Conservation (phyloP, 2,329 filamentous ascomycete genomes). For the Gnomoniopsis smithogilvyi region DNA sequence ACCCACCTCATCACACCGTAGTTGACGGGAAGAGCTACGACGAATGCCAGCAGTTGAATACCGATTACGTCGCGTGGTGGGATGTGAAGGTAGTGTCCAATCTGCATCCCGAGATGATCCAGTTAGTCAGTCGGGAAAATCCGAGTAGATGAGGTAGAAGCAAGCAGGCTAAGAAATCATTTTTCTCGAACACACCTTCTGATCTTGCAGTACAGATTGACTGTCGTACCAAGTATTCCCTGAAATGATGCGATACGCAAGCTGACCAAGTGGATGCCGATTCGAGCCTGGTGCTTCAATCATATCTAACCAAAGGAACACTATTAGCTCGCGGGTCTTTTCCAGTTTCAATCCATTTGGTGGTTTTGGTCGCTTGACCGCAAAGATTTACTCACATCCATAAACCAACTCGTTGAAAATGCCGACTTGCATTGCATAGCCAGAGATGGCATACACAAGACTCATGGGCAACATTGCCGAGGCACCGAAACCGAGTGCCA, state of each 20-base stretch:
- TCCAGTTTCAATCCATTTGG: too few relatives aligned
- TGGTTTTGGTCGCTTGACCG: too few relatives aligned
- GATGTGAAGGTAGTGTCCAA: constrained; percentile 19
- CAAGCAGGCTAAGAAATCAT: not conserved
- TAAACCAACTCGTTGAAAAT: constrained; percentile 21
- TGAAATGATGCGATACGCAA: constrained; percentile 20
- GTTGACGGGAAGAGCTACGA: constrained; percentile 20
- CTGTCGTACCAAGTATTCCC: constrained; percentile 21
- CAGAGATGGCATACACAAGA: constrained; percentile 20
- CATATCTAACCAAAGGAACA: constrained; percentile 11
- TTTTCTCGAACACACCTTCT: constrained; percentile 11
- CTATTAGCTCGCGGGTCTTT: too few relatives aligned
- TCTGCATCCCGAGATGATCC: not conserved
- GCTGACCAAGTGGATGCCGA: constrained; percentile 18
- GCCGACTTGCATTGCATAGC: constrained; percentile 20
- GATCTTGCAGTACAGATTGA: constrained; percentile 17
- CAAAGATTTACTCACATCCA: constrained; percentile 10
- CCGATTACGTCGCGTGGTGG: constrained; percentile 21
- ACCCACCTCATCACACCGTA: constrained; percentile 21
- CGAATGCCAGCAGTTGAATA: constrained; percentile 20
- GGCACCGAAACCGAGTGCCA: constrained; percentile 21
- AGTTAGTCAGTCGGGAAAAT: not conserved
- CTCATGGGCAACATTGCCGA: constrained; percentile 21
- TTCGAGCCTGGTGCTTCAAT: constrained; percentile 14
- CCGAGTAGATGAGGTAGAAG: not conserved